Conservation (phyloP, 192 early-diverging fungal species). For the Lobosporangium transversale region DNA sequence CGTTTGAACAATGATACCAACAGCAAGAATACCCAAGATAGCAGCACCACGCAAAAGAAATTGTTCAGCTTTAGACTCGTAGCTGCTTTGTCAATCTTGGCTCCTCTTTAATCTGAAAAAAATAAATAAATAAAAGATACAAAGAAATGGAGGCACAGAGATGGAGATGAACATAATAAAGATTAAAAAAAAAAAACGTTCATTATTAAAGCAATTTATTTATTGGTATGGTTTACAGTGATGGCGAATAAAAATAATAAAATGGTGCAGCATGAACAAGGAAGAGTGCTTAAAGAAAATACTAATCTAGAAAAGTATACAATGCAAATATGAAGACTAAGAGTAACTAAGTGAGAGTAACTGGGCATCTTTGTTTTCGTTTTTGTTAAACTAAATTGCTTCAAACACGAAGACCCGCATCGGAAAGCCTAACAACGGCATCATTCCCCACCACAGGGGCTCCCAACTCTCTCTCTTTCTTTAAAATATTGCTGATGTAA, state of each 20-base stretch:
- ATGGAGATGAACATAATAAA: neutral
- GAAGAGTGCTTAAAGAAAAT: neutral
- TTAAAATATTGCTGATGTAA: conserved; percentile 90
- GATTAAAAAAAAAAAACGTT: neutral
- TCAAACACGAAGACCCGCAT: conserved; percentile 43
- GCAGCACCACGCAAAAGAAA: too few species aligned
- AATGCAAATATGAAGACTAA: too few species aligned
- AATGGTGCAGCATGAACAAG: neutral
- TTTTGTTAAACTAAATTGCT: too few species aligned
- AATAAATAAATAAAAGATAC: neutral
- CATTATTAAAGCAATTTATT: neutral
- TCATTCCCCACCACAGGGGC: conserved; percentile 38
- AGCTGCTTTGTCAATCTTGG: too few species aligned
- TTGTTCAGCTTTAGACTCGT: too few species aligned
- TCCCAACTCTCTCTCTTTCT: conserved; percentile 53
- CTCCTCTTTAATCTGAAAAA: too few species aligned
- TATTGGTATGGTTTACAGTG: conserved; percentile 8
- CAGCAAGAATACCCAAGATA: too few species aligned
- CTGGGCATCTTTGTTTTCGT: too few species aligned
- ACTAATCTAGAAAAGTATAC: too few species aligned
- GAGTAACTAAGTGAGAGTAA: too few species aligned
- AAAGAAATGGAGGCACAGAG: conserved; percentile 1
- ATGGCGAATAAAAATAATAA: neutral
- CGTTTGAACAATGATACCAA: too few species aligned
- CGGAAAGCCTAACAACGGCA: conserved; percentile 44